phyloP scores from a whole-genome alignment of 1,284 basidiomycete genomes.

The Ceratobasidium sp. region DNA sequence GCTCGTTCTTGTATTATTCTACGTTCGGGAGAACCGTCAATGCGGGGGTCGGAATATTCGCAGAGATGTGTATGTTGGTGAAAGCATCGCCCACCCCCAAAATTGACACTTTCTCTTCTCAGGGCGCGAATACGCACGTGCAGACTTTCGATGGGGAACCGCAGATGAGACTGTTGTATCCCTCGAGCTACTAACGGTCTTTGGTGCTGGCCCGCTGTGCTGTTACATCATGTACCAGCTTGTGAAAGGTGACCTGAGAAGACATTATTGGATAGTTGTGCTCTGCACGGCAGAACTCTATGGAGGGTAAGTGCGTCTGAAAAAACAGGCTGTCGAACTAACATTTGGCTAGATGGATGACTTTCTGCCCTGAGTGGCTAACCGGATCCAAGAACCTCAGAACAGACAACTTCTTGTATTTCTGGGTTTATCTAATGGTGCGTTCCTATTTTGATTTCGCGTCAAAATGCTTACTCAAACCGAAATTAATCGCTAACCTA shows the following conservation, averaged over 20 bases:
- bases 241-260: slow-evolving; percentile 70
- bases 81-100: slow-evolving; percentile 47
- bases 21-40: slow-evolving; percentile 79
- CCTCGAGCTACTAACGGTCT: slow-evolving; percentile 83
- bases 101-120: slow-evolving; percentile 50
- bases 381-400: slow-evolving; percentile 78
- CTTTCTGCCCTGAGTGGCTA: slow-evolving; percentile 87
- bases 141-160: slow-evolving; percentile 82
- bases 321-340: not conserved
- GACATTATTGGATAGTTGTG: slow-evolving; percentile 85
- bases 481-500: slow-evolving; percentile 54
- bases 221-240: slow-evolving; percentile 77
- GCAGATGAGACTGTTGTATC: slow-evolving; percentile 83
- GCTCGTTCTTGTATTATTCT: slow-evolving; percentile 80
- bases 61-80: slow-evolving; percentile 75
- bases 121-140: slow-evolving; percentile 77
- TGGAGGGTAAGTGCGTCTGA: slow-evolving; percentile 69
- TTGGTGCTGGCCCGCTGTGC: slow-evolving; percentile 79
- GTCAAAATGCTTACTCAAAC: slow-evolving; percentile 38
- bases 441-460: slow-evolving; percentile 49
- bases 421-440: slow-evolving; percentile 65
- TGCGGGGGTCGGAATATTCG: slow-evolving; percentile 74
- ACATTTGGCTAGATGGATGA: slow-evolving; percentile 75
- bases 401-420: slow-evolving; percentile 71
- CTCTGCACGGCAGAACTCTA: slow-evolving; percentile 80